Percentiles rank a stretch among this genome's conserved stretches.
phyloP scores from a whole-genome alignment of 768 basidiomycete species.

The Kwoniella dendrophila region DNA sequence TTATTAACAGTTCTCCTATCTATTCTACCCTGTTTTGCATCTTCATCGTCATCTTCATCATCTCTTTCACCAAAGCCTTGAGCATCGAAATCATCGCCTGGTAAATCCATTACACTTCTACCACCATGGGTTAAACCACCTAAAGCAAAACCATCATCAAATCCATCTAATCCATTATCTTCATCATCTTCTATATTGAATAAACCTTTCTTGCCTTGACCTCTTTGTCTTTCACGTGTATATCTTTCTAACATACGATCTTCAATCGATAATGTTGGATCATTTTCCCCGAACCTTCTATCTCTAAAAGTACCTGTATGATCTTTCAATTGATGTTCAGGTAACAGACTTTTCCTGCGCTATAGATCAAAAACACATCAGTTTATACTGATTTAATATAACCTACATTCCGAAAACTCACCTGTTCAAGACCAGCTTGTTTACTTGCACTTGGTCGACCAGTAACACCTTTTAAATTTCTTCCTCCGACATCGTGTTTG shows the following conservation, averaged over 20 bases:
- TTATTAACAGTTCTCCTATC: conserved; percentile 67
- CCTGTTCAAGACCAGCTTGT: conserved; percentile 86
- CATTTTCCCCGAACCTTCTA: conserved; percentile 93
- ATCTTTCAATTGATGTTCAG: conserved; percentile 79
- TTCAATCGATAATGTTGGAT: conserved; percentile 87
- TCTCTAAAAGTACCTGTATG: conserved; percentile 88
- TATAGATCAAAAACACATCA: conserved; percentile 56
- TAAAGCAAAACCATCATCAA: conserved; percentile 42
- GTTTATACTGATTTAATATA: conserved; percentile 2
- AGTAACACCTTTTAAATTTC: conserved; percentile 76
- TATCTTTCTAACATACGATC: conserved; percentile 97
- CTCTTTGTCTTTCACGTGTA: conserved; percentile 70
- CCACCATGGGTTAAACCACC: conserved; percentile 56
- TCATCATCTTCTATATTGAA: conserved; percentile 84
- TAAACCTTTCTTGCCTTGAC: conserved; percentile 65
- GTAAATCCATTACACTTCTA: conserved; percentile 50
- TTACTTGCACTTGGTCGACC: conserved; percentile 87
- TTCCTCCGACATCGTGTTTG: conserved; percentile 81
- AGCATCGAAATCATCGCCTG: conserved; percentile 52
- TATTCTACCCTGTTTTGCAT: conserved; percentile 75
- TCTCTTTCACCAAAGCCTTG: conserved; percentile 50
- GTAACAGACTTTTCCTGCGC: conserved; percentile 84
- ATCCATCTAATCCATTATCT: conserved; percentile 60
- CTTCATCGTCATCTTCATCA: conserved; percentile 63
- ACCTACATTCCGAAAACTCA: conserved; percentile 54